Conservation (phyloP, 176 grass and related monocot genomes). For the Carex cristatella region DNA sequence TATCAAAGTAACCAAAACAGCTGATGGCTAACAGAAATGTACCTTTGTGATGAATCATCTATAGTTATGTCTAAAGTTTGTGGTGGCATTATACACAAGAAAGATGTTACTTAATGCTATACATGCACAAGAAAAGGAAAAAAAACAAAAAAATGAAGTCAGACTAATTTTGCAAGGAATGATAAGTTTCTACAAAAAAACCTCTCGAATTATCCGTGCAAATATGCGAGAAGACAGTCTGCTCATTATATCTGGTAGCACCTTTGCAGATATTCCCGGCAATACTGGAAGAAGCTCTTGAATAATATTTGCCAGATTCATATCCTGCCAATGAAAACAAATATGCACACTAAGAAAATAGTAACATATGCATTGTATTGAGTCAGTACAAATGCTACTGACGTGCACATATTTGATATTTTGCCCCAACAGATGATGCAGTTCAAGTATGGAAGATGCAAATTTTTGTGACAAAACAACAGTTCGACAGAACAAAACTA, state of each 20-base stretch:
- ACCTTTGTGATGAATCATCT: not conserved
- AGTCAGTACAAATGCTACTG: not conserved
- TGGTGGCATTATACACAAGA: constrained; percentile 4
- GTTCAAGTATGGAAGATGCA: not conserved
- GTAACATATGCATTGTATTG: not conserved
- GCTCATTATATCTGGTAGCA: constrained; percentile 72
- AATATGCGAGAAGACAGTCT: constrained; percentile 74
- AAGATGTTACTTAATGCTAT: not conserved
- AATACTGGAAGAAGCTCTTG: constrained; percentile 83
- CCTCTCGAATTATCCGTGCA: constrained; percentile 67
- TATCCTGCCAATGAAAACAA: constrained; percentile 35
- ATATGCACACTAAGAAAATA: not conserved
- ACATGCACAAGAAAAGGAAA: not conserved
- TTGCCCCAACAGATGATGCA: not conserved
- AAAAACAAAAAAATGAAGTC: constrained; percentile 9
- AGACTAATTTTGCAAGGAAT: constrained; percentile 10
- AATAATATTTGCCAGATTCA: constrained; percentile 50
- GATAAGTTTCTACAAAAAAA: constrained; percentile 53
- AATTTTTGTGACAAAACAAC: not conserved
- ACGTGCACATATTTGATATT: not conserved
- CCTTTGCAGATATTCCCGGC: constrained; percentile 74
- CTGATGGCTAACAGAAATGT: not conserved
- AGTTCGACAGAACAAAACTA: not conserved
- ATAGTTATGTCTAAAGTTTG: not conserved
- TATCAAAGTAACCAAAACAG: not conserved